These are phyloP conservation scores for Guillardia theta DNA, from an alignment of 78 protist genomes.

Conservation along the genomic window DNA sequence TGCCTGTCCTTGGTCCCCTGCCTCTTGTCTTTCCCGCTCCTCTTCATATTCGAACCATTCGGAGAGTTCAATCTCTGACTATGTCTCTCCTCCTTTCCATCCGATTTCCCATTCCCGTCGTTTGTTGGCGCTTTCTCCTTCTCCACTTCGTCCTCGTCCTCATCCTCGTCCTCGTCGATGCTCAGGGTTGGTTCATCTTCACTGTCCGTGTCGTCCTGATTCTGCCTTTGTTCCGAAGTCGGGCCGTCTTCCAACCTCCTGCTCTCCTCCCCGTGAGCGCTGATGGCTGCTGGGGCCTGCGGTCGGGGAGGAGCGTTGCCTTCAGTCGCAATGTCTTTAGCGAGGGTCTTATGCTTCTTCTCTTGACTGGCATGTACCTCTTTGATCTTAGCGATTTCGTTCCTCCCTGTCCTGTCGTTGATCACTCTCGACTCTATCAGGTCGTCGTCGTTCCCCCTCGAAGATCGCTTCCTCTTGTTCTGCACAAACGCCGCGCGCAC, in stretches of 20 bases:
- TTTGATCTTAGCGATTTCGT: neutral
- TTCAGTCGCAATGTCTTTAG: too few species aligned
- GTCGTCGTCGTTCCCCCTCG: neutral
- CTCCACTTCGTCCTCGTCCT: constrained; percentile 1
- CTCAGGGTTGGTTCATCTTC: too few species aligned
- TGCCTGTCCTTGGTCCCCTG: neutral
- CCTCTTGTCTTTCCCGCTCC: neutral
- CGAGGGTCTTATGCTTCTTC: too few species aligned
- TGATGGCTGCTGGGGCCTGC: too few species aligned
- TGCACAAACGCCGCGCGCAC: neutral
- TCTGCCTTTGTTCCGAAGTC: neutral
- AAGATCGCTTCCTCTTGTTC: neutral
- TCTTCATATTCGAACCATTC: neutral
- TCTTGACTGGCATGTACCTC: neutral
- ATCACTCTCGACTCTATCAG: neutral
- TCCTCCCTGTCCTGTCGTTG: neutral
- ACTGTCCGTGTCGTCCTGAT: neutral
- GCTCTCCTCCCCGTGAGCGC: neutral
- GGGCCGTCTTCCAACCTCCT: neutral
- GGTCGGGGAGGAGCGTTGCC: too few species aligned
- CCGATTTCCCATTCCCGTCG: too few species aligned
- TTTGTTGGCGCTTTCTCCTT: too few species aligned
- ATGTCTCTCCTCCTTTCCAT: neutral
- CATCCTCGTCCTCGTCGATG: neutral
- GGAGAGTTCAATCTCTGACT: neutral